These are phyloP conservation scores for Salinomyces thailandicus DNA, from an alignment of 2,329 filamentous ascomycete species.

Conservation along the genomic window DNA sequence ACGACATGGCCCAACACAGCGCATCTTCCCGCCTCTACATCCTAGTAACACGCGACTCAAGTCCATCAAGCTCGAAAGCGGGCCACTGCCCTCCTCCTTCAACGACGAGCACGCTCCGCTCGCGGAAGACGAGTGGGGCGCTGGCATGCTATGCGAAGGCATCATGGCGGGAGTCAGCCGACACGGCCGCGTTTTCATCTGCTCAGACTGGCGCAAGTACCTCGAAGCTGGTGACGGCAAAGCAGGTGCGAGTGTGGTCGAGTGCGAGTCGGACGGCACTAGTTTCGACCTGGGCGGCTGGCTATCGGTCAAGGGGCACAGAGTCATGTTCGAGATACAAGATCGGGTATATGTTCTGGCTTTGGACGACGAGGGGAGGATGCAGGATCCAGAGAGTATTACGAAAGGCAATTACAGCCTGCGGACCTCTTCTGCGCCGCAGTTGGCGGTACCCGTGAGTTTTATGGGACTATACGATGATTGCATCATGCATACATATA, in stretches of 20 bases:
- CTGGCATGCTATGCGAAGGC: constrained; percentile 34
- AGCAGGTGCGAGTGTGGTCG: constrained; percentile 26
- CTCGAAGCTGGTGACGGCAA: constrained; percentile 13
- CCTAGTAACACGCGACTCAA: constrained; percentile 12
- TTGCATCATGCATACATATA: constrained; percentile 38
- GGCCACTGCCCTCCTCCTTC: constrained; percentile 8
- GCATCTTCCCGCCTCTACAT: constrained; percentile 14
- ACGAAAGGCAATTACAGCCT: constrained; percentile 18
- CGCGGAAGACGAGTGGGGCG: constrained; percentile 38
- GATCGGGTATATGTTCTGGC: constrained; percentile 35
- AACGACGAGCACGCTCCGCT: constrained; percentile 10
- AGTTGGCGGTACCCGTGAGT: constrained; percentile 34
- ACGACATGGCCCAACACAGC: constrained; percentile 12
- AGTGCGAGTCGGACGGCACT: constrained; percentile 31
- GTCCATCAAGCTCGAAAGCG: constrained; percentile 11
- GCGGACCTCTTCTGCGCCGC: constrained; percentile 27
- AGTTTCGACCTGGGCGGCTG: constrained; percentile 39
- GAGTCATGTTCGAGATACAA: constrained; percentile 36
- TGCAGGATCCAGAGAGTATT: constrained; percentile 10
- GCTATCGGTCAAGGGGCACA: constrained; percentile 34
- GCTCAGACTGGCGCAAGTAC: constrained; percentile 33
- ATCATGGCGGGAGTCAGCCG: constrained; percentile 37
- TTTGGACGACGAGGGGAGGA: constrained; percentile 24
- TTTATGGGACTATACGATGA: constrained; percentile 40
- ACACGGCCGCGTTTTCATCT: constrained; percentile 35